These are phyloP conservation scores for Aleurites moluccanus DNA, from an alignment of 441 rosid species.

Conservation along the genomic window DNA sequence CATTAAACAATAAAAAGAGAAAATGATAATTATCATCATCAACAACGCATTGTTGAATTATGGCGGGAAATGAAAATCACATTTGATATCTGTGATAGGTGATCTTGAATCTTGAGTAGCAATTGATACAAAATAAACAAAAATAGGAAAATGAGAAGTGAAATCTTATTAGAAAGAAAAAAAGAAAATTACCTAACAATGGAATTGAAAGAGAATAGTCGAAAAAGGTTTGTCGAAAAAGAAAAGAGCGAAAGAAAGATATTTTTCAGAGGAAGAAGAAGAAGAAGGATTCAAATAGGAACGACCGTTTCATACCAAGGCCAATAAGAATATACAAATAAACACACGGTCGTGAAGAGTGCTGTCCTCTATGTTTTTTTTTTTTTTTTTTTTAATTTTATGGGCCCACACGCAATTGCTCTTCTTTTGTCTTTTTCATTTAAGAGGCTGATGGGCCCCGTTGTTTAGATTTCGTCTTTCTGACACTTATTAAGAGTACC, in stretches of 20 bases:
- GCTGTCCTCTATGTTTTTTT: neutral
- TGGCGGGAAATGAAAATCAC: conserved; percentile 9
- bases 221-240: neutral
- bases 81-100: neutral
- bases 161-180: neutral
- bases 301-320: conserved; percentile 8
- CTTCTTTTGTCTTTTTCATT: neutral
- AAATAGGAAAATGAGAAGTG: neutral
- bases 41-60: too few relatives aligned
- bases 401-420: neutral
- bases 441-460: neutral
- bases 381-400: neutral
- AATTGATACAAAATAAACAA: neutral
- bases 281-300: conserved; percentile 3
- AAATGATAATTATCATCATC: too few relatives aligned
- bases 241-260: neutral
- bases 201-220: neutral
- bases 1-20: neutral
- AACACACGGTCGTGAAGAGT: neutral
- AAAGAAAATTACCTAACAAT: neutral
- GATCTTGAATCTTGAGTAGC: neutral
- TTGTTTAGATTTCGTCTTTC: neutral
- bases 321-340: neutral
- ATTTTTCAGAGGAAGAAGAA: neutral
- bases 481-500: neutral